A percentile compares a stretch with the other conserved stretches of the same genome.
phyloP scores from a whole-genome alignment of 2,329 filamentous ascomycete genomes.

The Cytospora piceicola region DNA sequence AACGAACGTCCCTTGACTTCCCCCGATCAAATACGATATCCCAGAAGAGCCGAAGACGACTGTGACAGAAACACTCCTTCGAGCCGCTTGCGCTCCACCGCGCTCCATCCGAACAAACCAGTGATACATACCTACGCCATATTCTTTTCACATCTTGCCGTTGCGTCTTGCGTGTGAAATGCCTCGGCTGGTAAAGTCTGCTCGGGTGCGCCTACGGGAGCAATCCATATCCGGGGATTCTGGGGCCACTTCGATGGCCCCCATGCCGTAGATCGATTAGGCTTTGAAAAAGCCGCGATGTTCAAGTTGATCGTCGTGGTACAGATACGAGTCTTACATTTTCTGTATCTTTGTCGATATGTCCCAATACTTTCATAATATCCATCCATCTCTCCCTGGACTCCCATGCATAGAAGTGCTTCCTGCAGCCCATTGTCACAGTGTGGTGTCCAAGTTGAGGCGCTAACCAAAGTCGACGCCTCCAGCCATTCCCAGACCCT shows the following conservation, averaged over 20 bases:
- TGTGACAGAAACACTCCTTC: constrained; percentile 18
- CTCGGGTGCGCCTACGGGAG: constrained; percentile 50
- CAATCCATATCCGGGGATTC: constrained; percentile 54
- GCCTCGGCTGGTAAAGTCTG: constrained; percentile 59
- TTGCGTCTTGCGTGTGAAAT: constrained; percentile 10
- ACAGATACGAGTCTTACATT: constrained; percentile 70
- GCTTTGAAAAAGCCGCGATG: constrained; percentile 66
- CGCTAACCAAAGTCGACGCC: neutral
- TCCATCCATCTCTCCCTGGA: neutral
- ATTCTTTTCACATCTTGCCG: neutral
- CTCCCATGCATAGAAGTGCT: neutral
- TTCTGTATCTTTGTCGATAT: neutral
- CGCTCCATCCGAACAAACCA: neutral
- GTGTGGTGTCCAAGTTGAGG: neutral
- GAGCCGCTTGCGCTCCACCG: neutral
- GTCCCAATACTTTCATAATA: neutral
- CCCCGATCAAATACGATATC: constrained; percentile 21
- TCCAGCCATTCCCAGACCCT: neutral
- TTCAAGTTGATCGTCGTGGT: constrained; percentile 58
- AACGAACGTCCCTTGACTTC: constrained; percentile 28
- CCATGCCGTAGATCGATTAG: constrained; percentile 62
- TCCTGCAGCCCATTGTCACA: neutral
- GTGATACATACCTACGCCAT: neutral
- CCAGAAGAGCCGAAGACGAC: constrained; percentile 14
- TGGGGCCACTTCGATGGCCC: constrained; percentile 61